Evolutionary conservation across 2,329 filamentous ascomycete genomes (phyloP).

Genomic region (Zymoseptoria ardabiliae): DNA sequence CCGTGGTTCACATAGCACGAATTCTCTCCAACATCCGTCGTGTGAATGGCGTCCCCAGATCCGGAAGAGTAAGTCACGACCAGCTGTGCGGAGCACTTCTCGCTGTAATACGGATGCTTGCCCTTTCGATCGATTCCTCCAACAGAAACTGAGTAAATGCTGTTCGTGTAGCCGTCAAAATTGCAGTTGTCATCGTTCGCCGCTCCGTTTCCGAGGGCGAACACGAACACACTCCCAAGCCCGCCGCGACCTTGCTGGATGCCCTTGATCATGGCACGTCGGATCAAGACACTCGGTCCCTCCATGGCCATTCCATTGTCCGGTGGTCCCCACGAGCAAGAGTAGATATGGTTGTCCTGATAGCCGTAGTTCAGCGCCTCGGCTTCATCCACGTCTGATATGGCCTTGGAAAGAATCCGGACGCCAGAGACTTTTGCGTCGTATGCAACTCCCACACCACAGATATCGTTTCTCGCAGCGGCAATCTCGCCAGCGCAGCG

Average conservation of each 20-base stretch:
- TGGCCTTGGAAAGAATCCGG: constrained; percentile 83
- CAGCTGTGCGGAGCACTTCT: constrained; percentile 88
- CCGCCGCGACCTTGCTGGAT: constrained; percentile 80
- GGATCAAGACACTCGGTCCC: constrained; percentile 79
- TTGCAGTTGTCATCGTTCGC: constrained; percentile 90
- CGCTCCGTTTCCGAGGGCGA: constrained; percentile 92
- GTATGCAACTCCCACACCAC: constrained; percentile 92
- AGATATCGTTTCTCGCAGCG: constrained; percentile 85
- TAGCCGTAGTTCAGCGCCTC: constrained; percentile 86
- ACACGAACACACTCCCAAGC: constrained; percentile 87
- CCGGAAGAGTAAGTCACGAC: constrained; percentile 97
- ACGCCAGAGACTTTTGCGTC: constrained; percentile 85
- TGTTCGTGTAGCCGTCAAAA: constrained; percentile 98
- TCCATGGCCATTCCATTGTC: constrained; percentile 95
- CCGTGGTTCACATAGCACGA: constrained; percentile 76
- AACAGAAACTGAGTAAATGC: constrained; percentile 96
- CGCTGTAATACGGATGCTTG: constrained; percentile 89
- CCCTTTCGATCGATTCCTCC: constrained; percentile 85
- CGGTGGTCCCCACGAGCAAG: constrained; percentile 95
- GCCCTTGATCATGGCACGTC: constrained; percentile 83
- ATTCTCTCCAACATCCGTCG: constrained; percentile 81
- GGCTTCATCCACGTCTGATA: constrained; percentile 88
- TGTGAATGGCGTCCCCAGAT: constrained; percentile 82
- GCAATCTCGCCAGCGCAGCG: constrained; percentile 91
- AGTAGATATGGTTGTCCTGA: constrained; percentile 92